Evolutionary conservation across 352 stramenopile species (phyloP), one percentile per base, ranked within the genome.

Genomic region (Globisporangium parvum): DNA sequence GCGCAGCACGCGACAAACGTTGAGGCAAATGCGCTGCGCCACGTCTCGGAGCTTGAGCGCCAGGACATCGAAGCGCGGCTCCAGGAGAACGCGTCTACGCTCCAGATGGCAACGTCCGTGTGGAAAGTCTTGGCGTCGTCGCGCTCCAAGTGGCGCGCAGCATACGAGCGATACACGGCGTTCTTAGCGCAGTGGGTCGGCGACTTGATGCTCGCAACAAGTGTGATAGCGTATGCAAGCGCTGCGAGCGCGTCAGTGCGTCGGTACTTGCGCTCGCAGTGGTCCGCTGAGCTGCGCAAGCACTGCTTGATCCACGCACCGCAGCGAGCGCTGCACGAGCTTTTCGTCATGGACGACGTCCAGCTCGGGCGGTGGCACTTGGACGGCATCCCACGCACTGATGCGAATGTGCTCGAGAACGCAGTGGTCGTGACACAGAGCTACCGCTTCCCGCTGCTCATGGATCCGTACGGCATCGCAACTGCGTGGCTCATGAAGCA

Each of bases 121-220:
- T 88, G 66, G 66, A 87, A 83, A 57, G 65, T 81, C 12, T 45
- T 88, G 0, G 57, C 64, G 40, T 73, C 66, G 0, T 81, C 69
- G 14, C 73, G 77, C 2, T 44, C 58, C 4, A 73, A 67, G 12
- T 91, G 80, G 78, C 46, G 69, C 21, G 31, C 60, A 2, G 40
- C 31, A 26, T 70, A 77, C 47, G 68, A 86, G 6, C 60, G 65
- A 12, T 85, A 75, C 55, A 69, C 57, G 0, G 57, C 77, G 49
- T 76, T 84, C 49, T 57, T 57, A 0, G 56, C 61, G 0, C 60
- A 87, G 23, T 77, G 70, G 57, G 69, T 76, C 51, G 82, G 74
- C 3, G 79, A 93, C 18, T 57, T 90, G 23, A 64, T 91, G n/a
- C 51, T 93, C 6, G 71, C 67, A 2, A 89, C 82, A 23, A 76